Conservation (phyloP, 2,329 filamentous ascomycete species). For the Penicillium sp. region DNA sequence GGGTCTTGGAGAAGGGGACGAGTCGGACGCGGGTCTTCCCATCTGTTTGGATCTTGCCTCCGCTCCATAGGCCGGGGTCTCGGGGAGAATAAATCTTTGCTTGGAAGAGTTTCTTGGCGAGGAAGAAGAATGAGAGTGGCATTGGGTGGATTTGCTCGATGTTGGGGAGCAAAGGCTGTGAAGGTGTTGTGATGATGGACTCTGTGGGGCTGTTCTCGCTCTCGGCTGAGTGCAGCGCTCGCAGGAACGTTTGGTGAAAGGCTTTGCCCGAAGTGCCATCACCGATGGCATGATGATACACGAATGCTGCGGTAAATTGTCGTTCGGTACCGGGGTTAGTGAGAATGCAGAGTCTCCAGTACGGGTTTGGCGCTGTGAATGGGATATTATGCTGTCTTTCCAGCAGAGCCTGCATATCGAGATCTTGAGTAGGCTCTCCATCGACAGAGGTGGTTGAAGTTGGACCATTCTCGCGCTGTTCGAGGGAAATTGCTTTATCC, state of each 20-base stretch:
- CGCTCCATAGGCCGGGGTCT: slow-evolving; percentile 41
- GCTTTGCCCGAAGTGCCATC: slow-evolving; percentile 50
- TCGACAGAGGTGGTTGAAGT: slow-evolving; percentile 21
- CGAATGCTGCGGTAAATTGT: slow-evolving; percentile 48
- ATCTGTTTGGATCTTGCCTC: slow-evolving; percentile 28
- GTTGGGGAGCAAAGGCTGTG: slow-evolving; percentile 40
- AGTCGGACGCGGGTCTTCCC: slow-evolving; percentile 33
- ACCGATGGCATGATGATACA: slow-evolving; percentile 53
- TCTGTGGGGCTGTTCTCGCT: slow-evolving; percentile 18
- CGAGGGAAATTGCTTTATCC: slow-evolving; percentile 40
- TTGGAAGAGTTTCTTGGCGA: slow-evolving; percentile 38
- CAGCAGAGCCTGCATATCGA: slow-evolving; percentile 46
- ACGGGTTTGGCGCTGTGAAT: slow-evolving; percentile 41
- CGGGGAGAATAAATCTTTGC: slow-evolving; percentile 34
- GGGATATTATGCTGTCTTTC: slow-evolving; percentile 45
- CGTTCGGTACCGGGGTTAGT: slow-evolving; percentile 23
- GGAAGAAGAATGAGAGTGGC: slow-evolving; percentile 38
- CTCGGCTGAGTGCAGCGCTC: slow-evolving; percentile 33
- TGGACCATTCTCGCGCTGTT: slow-evolving; percentile 23
- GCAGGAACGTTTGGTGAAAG: slow-evolving; percentile 49
- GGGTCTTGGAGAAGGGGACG: slow-evolving; percentile 34
- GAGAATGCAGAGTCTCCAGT: slow-evolving; percentile 50
- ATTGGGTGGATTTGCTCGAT: slow-evolving; percentile 47
- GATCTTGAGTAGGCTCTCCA: slow-evolving; percentile 29
- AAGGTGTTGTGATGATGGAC: slow-evolving; percentile 25